phyloP scores from a whole-genome alignment of 345 rosid genomes.

The Hypericum androsaemum region DNA sequence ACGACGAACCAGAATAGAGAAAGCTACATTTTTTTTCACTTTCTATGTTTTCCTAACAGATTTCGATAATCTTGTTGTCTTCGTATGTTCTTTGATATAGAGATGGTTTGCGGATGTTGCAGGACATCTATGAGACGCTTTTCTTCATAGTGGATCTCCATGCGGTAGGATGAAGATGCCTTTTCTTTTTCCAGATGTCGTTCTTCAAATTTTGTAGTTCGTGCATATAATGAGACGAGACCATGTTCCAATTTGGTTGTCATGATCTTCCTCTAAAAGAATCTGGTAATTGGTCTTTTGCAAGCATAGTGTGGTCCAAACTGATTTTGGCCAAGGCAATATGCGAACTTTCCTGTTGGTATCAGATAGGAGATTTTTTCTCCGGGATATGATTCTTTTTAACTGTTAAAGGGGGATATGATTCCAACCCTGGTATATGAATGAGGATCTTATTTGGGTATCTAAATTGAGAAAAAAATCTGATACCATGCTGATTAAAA shows the following conservation, averaged over 20 bases:
- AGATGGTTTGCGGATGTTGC: slow-evolving; percentile 18
- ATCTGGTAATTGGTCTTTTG: no score
- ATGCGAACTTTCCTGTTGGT: no score
- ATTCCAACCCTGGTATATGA: no score
- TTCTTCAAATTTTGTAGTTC: background rate
- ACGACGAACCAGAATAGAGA: no score
- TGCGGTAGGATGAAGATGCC: slow-evolving; percentile 41
- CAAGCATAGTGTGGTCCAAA: no score
- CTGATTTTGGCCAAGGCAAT: no score
- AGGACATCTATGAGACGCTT: slow-evolving; percentile 74
- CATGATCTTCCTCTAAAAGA: background rate
- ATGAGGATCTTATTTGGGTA: no score
- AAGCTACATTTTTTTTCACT: background rate
- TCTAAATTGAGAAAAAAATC: no score
- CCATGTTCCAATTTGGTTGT: background rate
- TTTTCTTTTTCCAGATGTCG: background rate
- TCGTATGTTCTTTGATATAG: background rate
- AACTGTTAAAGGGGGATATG: no score
- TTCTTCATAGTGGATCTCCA: slow-evolving; percentile 83
- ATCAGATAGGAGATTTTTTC: no score
- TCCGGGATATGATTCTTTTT: no score
- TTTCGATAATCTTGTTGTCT: background rate
- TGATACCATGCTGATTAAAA: no score
- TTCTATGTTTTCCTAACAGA: slow-evolving; percentile 4
- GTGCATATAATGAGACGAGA: background rate